Base-by-base conservation (phyloP, 768 basidiomycete species). In the Vishniacozyma victoriae region DNA sequence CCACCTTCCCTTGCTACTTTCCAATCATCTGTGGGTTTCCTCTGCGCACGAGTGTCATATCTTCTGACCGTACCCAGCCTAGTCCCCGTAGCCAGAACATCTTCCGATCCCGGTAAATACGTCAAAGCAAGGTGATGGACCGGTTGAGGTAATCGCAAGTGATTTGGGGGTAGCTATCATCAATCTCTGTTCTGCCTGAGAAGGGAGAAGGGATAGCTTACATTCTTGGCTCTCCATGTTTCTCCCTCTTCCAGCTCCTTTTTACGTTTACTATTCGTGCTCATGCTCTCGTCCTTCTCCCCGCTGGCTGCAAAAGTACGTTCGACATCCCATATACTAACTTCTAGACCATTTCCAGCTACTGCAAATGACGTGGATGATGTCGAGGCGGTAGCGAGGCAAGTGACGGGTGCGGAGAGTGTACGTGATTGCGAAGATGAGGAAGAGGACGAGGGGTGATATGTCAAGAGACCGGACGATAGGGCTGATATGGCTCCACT, bases 191-290 rank as follows among this genome's bases (percentile, higher is more conserved):
- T 38, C 37, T 38, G 9, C 31, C 11, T 11, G 31, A n/a, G 31
- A 9, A 33, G 9, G 31, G 31, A 9, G 31, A 31, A 24, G 41
- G 16, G 35, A 33, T 12, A 14, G 57, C 65, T 52, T 46, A 71
- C 70, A 56, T 68, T 68, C 54, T 62, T 72, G 11, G 68, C 70
- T 40, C 64, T 55, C 70, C 70, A 72, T 24, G 59, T 60, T 37
- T 72, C 67, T 1, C 70, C 70, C 14, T 38, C 47, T 18, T 57
- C 53, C 27, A 64, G 29, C 3, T 41, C 56, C 52, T 70, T 69
- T 57, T 70, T 69, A 52, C 66, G 54, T 55, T 67, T 67, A 15
- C 54, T 46, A 36, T 39, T 50, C 54, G 52, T 50, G 33, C 41
- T 23, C 26, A 33, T 35, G 13, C 24, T 29, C 3, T n/a, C 18